A percentile compares a stretch with the other conserved stretches of the same genome.
These are phyloP conservation scores for Eucalyptus regnans DNA, from an alignment of 345 rosid genomes.

Conservation along the genomic window DNA sequence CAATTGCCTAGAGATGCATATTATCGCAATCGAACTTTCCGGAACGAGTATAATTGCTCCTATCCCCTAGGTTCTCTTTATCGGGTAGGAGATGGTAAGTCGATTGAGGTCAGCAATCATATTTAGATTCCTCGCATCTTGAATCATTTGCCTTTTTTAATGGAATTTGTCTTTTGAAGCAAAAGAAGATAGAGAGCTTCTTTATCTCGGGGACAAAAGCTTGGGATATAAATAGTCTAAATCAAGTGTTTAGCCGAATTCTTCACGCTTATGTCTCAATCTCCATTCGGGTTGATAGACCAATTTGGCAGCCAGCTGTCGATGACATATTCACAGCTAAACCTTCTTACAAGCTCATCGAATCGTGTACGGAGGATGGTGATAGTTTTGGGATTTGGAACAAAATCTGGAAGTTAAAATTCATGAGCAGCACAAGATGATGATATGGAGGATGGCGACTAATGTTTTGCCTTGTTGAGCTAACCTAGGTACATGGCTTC, in stretches of 20 bases:
- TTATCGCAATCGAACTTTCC: not conserved
- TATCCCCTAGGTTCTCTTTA: not conserved
- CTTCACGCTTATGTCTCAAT: not conserved
- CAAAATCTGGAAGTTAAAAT: not conserved
- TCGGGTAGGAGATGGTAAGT: not conserved
- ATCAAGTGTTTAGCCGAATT: not conserved
- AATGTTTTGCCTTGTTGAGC: not conserved
- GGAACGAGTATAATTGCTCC: not conserved
- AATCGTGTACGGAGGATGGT: not conserved
- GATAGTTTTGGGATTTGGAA: not conserved
- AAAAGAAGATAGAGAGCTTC: not conserved
- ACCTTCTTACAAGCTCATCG: not conserved
- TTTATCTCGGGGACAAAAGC: not conserved
- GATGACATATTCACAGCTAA: not conserved
- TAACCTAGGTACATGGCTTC: not conserved
- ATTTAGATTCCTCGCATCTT: not conserved
- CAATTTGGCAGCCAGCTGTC: not conserved
- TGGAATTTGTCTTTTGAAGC: not conserved
- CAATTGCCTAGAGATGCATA: not conserved
- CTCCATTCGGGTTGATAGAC: not conserved
- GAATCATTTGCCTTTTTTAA: not conserved
- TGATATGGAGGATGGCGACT: not conserved
- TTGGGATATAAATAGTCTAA: not conserved
- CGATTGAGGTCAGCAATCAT: not conserved
- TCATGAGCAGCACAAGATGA: not conserved